These are phyloP conservation scores for Apium graveolens DNA, from an alignment of 129 eudicot genomes.

Conservation along the genomic window DNA sequence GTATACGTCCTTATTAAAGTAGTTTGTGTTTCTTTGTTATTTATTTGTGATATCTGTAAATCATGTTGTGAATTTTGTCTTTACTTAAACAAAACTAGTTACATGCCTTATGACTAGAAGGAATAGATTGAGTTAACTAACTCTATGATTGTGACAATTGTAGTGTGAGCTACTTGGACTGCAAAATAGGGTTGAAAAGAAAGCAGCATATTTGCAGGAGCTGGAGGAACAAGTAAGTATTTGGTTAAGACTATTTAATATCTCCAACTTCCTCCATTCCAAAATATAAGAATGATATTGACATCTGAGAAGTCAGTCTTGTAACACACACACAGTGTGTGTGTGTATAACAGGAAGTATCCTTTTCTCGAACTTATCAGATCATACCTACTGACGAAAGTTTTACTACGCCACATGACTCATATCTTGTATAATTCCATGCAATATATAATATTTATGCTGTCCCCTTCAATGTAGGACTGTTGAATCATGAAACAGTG, in stretches of 20 bases:
- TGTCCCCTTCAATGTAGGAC: background rate
- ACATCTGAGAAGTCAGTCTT: background rate
- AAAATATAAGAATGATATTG: background rate
- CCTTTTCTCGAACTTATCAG: background rate
- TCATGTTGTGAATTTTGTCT: background rate
- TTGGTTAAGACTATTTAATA: background rate
- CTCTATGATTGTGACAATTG: conserved; percentile 1
- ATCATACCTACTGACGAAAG: background rate
- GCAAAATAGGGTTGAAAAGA: conserved; percentile 51
- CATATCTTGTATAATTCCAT: background rate
- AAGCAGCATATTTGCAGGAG: conserved; percentile 72
- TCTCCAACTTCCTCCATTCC: background rate
- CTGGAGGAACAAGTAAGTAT: conserved; percentile 77
- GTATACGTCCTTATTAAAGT: background rate
- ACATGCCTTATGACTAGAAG: background rate
- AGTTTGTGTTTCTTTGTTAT: background rate
- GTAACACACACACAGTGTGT: background rate
- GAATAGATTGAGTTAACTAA: background rate
- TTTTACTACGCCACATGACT: background rate
- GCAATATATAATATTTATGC: background rate
- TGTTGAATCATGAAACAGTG: background rate
- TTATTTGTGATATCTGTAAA: background rate
- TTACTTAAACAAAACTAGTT: background rate
- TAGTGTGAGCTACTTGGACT: conserved; percentile 63
- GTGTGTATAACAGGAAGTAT: too few species aligned